Evolutionary conservation across 208 protist species (phyloP).

Genomic region (Wallacemonas collosoma): DNA sequence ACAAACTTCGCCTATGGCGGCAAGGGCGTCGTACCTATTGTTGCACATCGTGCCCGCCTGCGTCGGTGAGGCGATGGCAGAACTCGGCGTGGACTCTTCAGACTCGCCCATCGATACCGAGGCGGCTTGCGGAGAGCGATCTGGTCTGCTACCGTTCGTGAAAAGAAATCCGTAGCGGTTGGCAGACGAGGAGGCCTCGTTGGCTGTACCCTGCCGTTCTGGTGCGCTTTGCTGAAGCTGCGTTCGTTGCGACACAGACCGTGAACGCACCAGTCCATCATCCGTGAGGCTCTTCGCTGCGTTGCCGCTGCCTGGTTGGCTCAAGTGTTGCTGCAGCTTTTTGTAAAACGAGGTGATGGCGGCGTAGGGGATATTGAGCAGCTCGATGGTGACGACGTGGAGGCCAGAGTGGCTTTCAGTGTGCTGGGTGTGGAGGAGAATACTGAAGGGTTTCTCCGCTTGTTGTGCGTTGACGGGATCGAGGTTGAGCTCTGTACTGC

Average conservation of each 20-base stretch:
- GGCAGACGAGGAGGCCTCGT: not conserved
- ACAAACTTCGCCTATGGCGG: not conserved
- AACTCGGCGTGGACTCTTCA: not conserved
- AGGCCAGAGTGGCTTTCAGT: not conserved
- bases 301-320: not conserved
- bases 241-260: slow-evolving; percentile 5
- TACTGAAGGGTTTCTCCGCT: slow-evolving; percentile 9
- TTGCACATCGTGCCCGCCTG: not conserved
- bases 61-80: not conserved
- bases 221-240: not conserved
- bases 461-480: slow-evolving; percentile 9
- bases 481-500: slow-evolving; percentile 1
- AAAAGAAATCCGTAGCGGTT: not conserved
- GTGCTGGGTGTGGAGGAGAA: slow-evolving; percentile 1
- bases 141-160: not conserved
- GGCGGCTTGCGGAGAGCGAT: no score
- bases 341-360: slow-evolving; percentile 10
- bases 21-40: not conserved
- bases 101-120: not conserved
- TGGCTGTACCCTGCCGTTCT: not conserved
- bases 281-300: not conserved
- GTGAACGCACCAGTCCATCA: slow-evolving; percentile 11
- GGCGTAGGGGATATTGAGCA: slow-evolving; percentile 9
- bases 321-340: not conserved
- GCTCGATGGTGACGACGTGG: not conserved